Conservation (phyloP, 495 filamentous ascomycete species). For the Talaromyces ruber region DNA sequence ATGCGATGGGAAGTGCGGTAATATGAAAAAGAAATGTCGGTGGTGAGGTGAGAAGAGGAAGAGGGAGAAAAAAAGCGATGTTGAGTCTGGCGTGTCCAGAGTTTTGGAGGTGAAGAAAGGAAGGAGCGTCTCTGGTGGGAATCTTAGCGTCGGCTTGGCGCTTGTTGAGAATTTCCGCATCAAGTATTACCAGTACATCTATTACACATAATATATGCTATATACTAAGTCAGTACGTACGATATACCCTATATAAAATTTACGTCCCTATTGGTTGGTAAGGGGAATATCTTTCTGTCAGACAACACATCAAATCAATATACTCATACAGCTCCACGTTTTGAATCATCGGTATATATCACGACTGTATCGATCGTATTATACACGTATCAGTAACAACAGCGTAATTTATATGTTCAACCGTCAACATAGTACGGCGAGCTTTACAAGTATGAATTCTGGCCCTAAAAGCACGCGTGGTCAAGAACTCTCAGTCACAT, state of each 20-base stretch:
- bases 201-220: neutral
- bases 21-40: neutral
- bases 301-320: neutral
- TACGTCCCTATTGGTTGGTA: neutral
- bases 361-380: neutral
- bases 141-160: constrained; percentile 44
- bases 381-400: neutral
- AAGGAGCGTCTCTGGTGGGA: constrained; percentile 29
- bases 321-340: no score
- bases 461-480: neutral
- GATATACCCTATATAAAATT: no score
- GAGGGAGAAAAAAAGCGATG: constrained; percentile 21
- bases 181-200: neutral
- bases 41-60: constrained; percentile 12
- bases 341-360: neutral
- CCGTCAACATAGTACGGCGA: neutral
- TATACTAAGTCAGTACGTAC: no score
- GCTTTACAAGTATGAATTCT: neutral
- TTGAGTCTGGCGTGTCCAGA: constrained; percentile 17
- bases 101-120: constrained; percentile 37
- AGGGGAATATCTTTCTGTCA: neutral
- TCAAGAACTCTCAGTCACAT: neutral
- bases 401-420: neutral
- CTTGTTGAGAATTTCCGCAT: constrained; percentile 28
- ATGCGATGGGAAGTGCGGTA: neutral